These are phyloP conservation scores for Acidomyces sp. DNA, from an alignment of 495 filamentous ascomycete genomes.

Conservation along the genomic window DNA sequence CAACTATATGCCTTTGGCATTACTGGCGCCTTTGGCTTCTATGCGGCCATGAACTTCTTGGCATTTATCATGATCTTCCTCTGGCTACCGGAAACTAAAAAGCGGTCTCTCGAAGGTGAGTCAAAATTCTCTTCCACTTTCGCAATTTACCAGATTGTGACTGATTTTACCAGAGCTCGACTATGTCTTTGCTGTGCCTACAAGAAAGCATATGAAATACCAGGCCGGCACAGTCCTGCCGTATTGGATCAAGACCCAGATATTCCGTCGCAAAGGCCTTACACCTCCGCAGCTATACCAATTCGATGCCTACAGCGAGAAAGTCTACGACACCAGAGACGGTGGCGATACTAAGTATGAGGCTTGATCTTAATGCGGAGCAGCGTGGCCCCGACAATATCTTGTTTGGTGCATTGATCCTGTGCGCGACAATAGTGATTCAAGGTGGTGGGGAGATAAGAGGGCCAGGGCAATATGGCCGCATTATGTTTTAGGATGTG, in stretches of 20 bases:
- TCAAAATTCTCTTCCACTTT: background rate
- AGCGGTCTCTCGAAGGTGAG: slow-evolving; percentile 54
- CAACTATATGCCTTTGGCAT: slow-evolving; percentile 40
- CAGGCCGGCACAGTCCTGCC: slow-evolving; percentile 9
- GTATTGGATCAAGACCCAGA: slow-evolving; percentile 17
- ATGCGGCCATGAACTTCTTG: slow-evolving; percentile 38
- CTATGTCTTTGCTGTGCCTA: slow-evolving; percentile 21
- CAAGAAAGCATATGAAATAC: slow-evolving; percentile 7
- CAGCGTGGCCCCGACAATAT: too few species aligned
- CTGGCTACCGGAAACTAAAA: slow-evolving; percentile 67
- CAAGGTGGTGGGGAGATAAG: too few species aligned
- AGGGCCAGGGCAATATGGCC: too few species aligned
- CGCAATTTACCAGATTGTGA: background rate
- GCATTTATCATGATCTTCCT: slow-evolving; percentile 61
- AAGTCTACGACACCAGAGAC: too few species aligned
- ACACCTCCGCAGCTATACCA: slow-evolving; percentile 9
- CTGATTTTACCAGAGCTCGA: slow-evolving; percentile 19
- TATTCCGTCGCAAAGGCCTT: slow-evolving; percentile 9
- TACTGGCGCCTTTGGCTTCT: slow-evolving; percentile 49
- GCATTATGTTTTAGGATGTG: too few species aligned
- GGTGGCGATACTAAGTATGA: too few species aligned
- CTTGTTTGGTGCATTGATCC: too few species aligned
- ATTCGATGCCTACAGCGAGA: too few species aligned
- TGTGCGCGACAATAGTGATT: too few species aligned
- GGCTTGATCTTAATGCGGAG: too few species aligned